Base-by-base conservation (phyloP, 371 early-diverging fungal species). In the Chytridiales sp. region DNA sequence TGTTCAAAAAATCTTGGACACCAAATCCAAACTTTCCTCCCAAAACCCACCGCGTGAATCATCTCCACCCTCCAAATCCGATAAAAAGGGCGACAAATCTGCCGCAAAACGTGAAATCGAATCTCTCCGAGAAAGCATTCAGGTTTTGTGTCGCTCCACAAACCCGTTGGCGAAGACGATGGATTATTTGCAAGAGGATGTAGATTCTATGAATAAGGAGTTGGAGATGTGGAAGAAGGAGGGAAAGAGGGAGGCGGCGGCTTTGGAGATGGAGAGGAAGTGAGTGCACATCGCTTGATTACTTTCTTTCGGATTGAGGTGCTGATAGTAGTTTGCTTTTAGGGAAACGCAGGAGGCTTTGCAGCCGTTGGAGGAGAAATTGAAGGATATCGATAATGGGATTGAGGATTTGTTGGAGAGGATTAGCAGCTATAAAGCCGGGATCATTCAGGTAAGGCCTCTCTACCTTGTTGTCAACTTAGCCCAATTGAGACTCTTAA, bases 111-210 rank as follows among this genome's bases (percentile, higher is more conserved):
- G 55, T 62, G 62, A 73, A 65, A 69, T 78, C 43, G 74, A 73
- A 50, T 61, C 51, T 0, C 59, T 80, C 15, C 68, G 74, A 17
- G 68, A 65, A 31, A 61, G 64, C 21, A 74, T 80, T 40, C 81
- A 80, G 61, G 29, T 59, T 8, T 62, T 80, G 40, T 77, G 75
- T 30, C 65, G 73, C 9, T 62, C 52, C 43, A 75, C 77, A 0
- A 69, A 75, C 51, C 81, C 81, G 22, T 68, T 80, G 5, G 77
- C 77, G 38, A 78, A 76, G 48, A 78, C 75, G 3, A 62, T 80
- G 61, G 79, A 80, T 46, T 80, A 80, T 62, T 58, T 80, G 60
- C 79, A 78, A 44, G 81, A 80, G 51, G 81, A 80, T 47, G 72
- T 78, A 29, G 81, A 80, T 43, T 63, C 69, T 43, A 78, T 80